phyloP scores from a whole-genome alignment of 371 early-diverging fungal genomes.

The Mycotypha africana region DNA sequence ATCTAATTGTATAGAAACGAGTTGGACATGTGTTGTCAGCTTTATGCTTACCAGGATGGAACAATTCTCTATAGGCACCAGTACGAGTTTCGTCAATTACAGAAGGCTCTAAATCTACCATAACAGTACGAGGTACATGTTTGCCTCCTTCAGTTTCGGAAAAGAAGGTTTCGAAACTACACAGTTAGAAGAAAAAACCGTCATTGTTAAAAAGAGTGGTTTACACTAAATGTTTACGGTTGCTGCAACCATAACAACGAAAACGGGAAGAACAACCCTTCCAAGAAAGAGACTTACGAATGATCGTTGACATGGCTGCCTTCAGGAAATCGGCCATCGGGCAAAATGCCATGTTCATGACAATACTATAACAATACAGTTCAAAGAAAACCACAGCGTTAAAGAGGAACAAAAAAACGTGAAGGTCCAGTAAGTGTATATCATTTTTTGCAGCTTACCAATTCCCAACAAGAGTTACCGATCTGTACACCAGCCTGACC shows the following conservation, averaged over 20 bases:
- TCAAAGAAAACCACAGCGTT: too few species aligned
- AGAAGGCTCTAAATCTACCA: conserved; percentile 98
- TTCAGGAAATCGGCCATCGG: conserved; percentile 81
- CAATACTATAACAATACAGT: too few species aligned
- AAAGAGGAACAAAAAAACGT: too few species aligned
- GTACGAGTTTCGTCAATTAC: conserved; percentile 97
- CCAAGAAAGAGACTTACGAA: too few species aligned
- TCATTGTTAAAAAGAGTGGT: too few species aligned
- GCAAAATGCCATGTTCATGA: conserved; percentile 91
- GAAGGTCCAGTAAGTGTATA: too few species aligned
- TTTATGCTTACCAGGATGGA: conserved; percentile 93
- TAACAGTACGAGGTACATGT: conserved; percentile 98
- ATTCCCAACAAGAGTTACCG: conserved; percentile 98
- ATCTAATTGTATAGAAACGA: too few species aligned
- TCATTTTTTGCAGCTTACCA: conserved; percentile 28
- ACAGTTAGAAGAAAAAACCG: too few species aligned
- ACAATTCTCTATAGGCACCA: conserved; percentile 94
- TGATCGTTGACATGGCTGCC: conserved; percentile 28
- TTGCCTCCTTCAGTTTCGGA: conserved; percentile 96
- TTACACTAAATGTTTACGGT: too few species aligned
- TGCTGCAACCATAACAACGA: too few species aligned
- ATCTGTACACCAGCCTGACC: conserved; percentile 98
- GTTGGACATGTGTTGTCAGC: too few species aligned
- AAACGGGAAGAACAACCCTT: too few species aligned
- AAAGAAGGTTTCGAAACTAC: conserved; percentile 91